Base-by-base conservation (phyloP, 2,329 filamentous ascomycete genomes). In the Ciborinia camelliae region DNA sequence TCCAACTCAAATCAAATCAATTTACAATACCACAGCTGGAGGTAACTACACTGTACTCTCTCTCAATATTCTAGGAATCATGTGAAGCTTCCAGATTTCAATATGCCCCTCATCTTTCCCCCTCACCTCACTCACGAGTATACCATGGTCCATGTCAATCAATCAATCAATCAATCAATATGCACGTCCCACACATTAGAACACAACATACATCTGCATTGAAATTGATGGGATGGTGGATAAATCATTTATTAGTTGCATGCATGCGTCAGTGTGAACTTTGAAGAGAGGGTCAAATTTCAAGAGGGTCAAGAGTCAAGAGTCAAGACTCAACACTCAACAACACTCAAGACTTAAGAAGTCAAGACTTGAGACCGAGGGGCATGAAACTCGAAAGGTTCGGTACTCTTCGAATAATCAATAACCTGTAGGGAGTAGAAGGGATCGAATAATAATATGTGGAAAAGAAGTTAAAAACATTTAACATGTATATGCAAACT, bases 391-490 rank as follows among this genome's bases (percentile, higher is more conserved):
- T 15, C 43, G 37, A 43, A 39, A 43, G 37, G 53, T 12, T 55
- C 53, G 53, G 26, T 30, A 20, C 26, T n/a, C 53, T 57, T 57
- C 53, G 53, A 57, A 57, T 57, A 57, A 57, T 57, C 53, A 57
- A 28, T 14, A 43, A 37, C 18, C 53, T 2, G 53, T 57, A 28
- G 53, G 43, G 30, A 18, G 53, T 57, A 28, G 53, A 57, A 43
- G 23, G 37, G 14, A 4, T 43, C 26, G 37, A 57, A 57, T 43
- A 18, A n/a, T n/a, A n/a, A n/a, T n/a, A n/a, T n/a, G n/a, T n/a
- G n/a, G n/a, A n/a, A n/a, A n/a, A n/a, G n/a, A n/a, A n/a, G 20
- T 37, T 41, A 41, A 30, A 39, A 43, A 57, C 10, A 32, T 32
- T 45, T 45, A 8, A 32, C n/a, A n/a, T 45, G 28, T 57, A 32